phyloP scores from a whole-genome alignment of 2,329 filamentous ascomycete species.

The Sporothrix euskadiensis region DNA sequence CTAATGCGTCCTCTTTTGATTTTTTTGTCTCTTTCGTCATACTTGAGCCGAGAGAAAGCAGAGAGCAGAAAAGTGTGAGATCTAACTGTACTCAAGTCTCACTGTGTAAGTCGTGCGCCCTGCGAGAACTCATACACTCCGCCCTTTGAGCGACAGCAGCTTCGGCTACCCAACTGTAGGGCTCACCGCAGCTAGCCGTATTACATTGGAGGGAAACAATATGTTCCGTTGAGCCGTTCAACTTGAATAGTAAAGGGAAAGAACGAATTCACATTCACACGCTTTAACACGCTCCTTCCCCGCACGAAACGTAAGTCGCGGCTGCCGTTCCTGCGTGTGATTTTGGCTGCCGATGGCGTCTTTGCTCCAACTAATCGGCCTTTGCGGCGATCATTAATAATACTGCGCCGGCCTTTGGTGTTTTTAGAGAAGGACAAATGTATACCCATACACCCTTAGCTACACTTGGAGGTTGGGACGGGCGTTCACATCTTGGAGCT shows the following conservation, averaged over 20 bases:
- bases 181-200: background rate
- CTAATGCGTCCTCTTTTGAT: background rate
- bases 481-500: background rate
- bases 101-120: background rate
- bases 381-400: slow-evolving; percentile 17
- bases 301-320: background rate
- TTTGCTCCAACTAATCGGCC: background rate
- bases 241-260: background rate
- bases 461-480: too few species aligned
- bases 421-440: background rate
- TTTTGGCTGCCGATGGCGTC: slow-evolving; percentile 21
- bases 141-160: background rate
- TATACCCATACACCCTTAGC: background rate
- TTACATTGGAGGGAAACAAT: background rate
- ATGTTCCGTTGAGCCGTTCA: background rate
- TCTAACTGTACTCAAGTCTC: background rate
- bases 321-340: background rate
- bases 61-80: background rate
- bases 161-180: background rate
- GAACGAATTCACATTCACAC: background rate
- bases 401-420: background rate
- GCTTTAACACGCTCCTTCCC: background rate
- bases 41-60: background rate
- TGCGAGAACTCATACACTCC: background rate
- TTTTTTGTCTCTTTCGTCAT: background rate